These are phyloP conservation scores for Russula emetica DNA, from an alignment of 768 basidiomycete species.

Conservation along the genomic window DNA sequence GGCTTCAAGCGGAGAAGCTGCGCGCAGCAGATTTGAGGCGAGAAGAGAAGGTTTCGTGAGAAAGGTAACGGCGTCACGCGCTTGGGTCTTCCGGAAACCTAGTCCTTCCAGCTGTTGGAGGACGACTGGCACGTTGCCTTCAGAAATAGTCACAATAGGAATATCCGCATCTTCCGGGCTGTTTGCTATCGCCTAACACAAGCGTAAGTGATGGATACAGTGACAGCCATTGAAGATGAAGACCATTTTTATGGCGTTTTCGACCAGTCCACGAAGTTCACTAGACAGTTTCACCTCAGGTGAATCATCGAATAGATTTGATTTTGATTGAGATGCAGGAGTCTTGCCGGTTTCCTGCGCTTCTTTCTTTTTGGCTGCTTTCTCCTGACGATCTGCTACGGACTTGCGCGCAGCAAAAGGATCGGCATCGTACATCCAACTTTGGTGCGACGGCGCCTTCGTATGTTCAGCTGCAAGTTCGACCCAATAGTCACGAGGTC, in stretches of 20 bases:
- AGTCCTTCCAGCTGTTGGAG: conserved; percentile 53
- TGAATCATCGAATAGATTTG: conserved; percentile 43
- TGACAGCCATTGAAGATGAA: neutral
- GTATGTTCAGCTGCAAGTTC: conserved; percentile 69
- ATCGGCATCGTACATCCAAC: conserved; percentile 87
- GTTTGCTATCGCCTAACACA: conserved; percentile 46
- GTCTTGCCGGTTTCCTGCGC: conserved; percentile 27
- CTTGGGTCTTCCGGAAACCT: conserved; percentile 60
- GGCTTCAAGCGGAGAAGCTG: conserved; percentile 64
- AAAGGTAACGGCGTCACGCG: conserved; percentile 50
- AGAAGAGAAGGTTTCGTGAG: conserved; percentile 55
- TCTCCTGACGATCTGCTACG: conserved; percentile 63
- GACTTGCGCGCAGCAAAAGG: conserved; percentile 72
- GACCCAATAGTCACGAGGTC: conserved; percentile 86
- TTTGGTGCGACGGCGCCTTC: conserved; percentile 57
- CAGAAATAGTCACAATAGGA: conserved; percentile 37
- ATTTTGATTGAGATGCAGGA: conserved; percentile 25
- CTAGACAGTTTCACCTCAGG: conserved; percentile 85
- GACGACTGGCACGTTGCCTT: conserved; percentile 44
- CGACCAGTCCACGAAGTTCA: conserved; percentile 70
- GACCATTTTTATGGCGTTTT: conserved; percentile 76
- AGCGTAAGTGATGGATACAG: conserved; percentile 11
- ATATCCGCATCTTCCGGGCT: conserved; percentile 46
- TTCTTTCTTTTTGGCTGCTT: conserved; percentile 44
- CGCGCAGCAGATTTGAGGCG: conserved; percentile 55